These are phyloP conservation scores for Staphylotrichum longicolle DNA, from an alignment of 495 filamentous ascomycete species.

Conservation along the genomic window DNA sequence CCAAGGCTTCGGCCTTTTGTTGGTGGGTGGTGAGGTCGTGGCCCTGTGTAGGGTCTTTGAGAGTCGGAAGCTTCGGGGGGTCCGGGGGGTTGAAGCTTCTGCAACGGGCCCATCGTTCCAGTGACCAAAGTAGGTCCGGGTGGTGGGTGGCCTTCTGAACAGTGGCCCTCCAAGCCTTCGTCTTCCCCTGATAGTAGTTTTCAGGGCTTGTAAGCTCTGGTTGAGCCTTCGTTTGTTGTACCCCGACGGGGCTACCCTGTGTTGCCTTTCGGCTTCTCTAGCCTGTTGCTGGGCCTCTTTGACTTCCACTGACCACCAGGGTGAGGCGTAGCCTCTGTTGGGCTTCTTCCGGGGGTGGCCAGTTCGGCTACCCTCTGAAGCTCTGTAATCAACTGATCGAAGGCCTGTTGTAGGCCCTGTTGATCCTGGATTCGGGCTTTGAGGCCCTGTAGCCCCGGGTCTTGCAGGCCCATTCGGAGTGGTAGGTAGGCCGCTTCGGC, in stretches of 20 bases:
- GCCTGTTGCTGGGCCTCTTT: constrained; percentile 1
- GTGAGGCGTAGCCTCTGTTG: constrained; percentile 3
- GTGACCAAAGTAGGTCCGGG: constrained; percentile 1
- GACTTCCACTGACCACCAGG: constrained; percentile 7
- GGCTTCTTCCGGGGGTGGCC: neutral
- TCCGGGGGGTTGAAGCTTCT: constrained; percentile 12
- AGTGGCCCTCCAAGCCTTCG: neutral
- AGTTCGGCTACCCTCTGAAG: constrained; percentile 6
- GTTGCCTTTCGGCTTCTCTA: constrained; percentile 5
- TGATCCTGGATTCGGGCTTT: too few species aligned
- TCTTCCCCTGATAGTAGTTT: neutral
- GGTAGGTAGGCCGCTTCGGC: too few species aligned
- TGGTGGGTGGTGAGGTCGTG: neutral
- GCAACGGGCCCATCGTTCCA: constrained; percentile 6
- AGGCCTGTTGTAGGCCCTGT: neutral
- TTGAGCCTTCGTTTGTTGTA: constrained; percentile 11
- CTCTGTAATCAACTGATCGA: neutral
- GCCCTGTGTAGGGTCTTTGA: neutral
- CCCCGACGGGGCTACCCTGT: neutral
- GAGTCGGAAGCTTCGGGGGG: constrained; percentile 1
- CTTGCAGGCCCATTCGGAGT: too few species aligned
- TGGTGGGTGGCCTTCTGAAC: neutral
- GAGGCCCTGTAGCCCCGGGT: too few species aligned
- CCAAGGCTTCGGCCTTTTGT: too few species aligned
- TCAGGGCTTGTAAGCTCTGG: neutral